Base-by-base conservation (phyloP, 2,329 filamentous ascomycete species). In the Pestalotiopsis sp. region DNA sequence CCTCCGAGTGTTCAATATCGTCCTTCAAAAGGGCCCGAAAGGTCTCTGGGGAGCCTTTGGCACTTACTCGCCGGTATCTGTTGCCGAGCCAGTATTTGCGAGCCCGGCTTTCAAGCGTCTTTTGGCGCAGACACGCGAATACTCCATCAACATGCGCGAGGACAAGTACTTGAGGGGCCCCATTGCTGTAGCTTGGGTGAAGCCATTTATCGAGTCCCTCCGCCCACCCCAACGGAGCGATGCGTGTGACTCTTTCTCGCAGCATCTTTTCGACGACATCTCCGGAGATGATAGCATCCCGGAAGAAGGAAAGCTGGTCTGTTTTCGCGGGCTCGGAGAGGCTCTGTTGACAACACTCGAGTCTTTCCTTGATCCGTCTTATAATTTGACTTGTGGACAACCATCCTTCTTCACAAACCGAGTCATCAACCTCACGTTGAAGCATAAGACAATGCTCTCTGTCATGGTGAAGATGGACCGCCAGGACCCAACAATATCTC, bases 41-140 rank as follows among this genome's bases (percentile, higher is more conserved):
- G 92, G 93, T 59, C 96, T 98, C 74, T 98, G 95, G 95, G 92
- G 94, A 74, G 91, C 94, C 1, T 91, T 97, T 81, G 91, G 92
- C 64, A 89, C 93, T 38, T 93, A 95, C 64, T 92, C 93, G 0
- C 92, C 94, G 3, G 90, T 91, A 57, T 90, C 91, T 41, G 89
- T 98, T 62, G 89, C 94, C n/a, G 94, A 98, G 77, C 88, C 94
- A 71, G 88, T 97, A 58, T 93, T 96, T 74, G 88, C 87, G 69
- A 94, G 92, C 70, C 90, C 91, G 7, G 85, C 88, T 3, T 89
- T 93, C 73, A 85, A 86, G 41, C 81, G 81, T n/a, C 78, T 93
- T 6, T 84, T 95, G 13, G 80, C 83, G 9, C 88, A 90, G 71
- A 90, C 91, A 14, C 82, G 90, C 58, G 83, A 87, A 25, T 82